phyloP scores from a whole-genome alignment of 2,329 filamentous ascomycete species.

The Botrytis fabae region DNA sequence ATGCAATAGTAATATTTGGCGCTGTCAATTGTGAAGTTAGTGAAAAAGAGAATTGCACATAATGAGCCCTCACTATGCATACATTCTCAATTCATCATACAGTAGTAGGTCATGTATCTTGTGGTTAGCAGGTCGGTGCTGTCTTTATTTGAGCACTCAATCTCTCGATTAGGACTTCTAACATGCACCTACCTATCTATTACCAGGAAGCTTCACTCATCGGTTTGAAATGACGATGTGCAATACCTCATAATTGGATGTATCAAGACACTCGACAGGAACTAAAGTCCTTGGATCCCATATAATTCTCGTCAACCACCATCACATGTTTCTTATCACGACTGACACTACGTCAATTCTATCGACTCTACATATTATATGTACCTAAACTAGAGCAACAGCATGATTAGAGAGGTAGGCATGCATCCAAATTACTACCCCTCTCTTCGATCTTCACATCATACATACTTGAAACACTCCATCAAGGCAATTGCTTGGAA shows the following conservation, averaged over 20 bases:
- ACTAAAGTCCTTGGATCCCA: not conserved
- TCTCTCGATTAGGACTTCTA: not conserved
- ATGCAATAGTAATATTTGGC: not conserved
- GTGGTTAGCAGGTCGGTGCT: not conserved
- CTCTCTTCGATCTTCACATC: not conserved
- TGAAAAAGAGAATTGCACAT: not conserved
- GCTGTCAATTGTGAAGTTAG: not conserved
- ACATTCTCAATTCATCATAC: not conserved
- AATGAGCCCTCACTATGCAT: not conserved
- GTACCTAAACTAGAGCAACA: not conserved
- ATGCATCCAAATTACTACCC: not conserved
- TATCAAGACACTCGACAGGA: not conserved
- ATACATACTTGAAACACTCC: constrained; percentile 1
- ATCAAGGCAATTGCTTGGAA: not conserved
- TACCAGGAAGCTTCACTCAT: not conserved
- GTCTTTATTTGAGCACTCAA: not conserved
- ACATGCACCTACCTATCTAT: not conserved
- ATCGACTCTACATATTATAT: not conserved
- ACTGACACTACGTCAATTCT: not conserved
- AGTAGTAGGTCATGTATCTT: not conserved
- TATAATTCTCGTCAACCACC: not conserved
- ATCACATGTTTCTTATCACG: not conserved
- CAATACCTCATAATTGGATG: not conserved
- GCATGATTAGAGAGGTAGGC: not conserved
- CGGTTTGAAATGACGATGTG: not conserved